phyloP scores from a whole-genome alignment of 2,329 filamentous ascomycete species.

The Geosmithia flava region DNA sequence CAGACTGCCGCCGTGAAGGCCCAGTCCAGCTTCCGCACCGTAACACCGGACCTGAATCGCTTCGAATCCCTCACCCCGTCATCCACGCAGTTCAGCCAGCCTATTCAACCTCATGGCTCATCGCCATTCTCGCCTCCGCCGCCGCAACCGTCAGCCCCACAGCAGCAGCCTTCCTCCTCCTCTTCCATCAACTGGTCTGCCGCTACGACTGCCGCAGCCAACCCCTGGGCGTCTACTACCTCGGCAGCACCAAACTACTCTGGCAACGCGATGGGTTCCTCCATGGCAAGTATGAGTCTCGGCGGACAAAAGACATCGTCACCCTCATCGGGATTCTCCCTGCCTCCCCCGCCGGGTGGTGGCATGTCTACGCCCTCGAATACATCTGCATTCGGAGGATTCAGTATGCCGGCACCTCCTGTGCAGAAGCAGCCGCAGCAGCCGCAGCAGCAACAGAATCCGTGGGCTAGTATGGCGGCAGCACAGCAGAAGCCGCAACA shows the following conservation, averaged over 20 bases:
- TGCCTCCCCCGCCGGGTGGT: conserved; percentile 39
- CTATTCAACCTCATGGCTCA: conserved; percentile 31
- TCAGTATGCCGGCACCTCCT: conserved; percentile 35
- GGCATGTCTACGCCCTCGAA: conserved; percentile 6
- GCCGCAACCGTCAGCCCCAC: conserved; percentile 11
- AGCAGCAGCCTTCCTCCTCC: conserved; percentile 9
- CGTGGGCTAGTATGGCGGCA: conserved; percentile 10
- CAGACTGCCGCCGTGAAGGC: conserved; percentile 21
- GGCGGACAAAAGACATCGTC: conserved; percentile 21
- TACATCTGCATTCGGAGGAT: conserved; percentile 21
- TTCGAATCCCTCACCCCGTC: conserved; percentile 45
- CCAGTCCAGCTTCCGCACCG: conserved; percentile 35
- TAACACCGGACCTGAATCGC: conserved; percentile 44
- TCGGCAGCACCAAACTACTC: conserved; percentile 15
- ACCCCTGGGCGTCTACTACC: conserved; percentile 31
- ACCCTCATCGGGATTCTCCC: conserved; percentile 37
- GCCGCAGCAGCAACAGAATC: conserved; percentile 7
- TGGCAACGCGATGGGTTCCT: conserved; percentile 18
- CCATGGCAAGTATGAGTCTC: conserved; percentile 36
- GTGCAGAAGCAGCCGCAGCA: conserved; percentile 3
- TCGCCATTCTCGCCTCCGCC: conserved; percentile 5
- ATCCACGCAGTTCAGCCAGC: conserved; percentile 51
- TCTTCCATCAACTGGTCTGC: conserved; percentile 39
- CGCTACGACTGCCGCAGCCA: conserved; percentile 20
- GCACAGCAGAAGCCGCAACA: conserved; percentile 11